Evolutionary conservation across 2,329 filamentous ascomycete species (phyloP), one percentile per base, ranked within the genome.

Genomic region (Colletotrichum cereale): DNA sequence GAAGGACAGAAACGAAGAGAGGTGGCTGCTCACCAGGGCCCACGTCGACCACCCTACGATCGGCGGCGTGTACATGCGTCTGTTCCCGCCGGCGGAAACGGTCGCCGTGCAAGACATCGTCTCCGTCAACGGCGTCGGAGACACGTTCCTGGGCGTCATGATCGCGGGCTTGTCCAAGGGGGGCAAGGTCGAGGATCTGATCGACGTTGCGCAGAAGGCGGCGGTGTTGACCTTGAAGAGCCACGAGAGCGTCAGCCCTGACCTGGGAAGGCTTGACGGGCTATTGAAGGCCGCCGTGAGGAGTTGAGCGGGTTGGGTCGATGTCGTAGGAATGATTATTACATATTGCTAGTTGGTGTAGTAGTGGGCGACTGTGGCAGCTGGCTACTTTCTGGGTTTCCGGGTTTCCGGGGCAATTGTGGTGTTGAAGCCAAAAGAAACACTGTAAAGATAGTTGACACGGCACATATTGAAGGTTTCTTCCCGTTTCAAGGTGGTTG

Each of bases 81-180:
- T 89, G 26, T 93, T 94, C 79, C 89, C 93, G 0, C 85, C 92
- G 0, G 88, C 88, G 0, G 90, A 93, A 78, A 82, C 84, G 21
- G 86, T 97, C 0, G 26, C 85, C 11, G 48, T 62, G 1, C 82
- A 87, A 26, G 90, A 96, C 34, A 86, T 97, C 1, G 90, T 96
- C 1, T 97, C 94, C 57, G 96, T 98, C 12, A 98, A 98, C 79
- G 96, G 96, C 0, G 95, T 94, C 2, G 96, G 96, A 0, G 96
- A 99, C 81, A 98, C 96, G 0, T 95, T 98, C 79, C 85, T 97
- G 11, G 96, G 96, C 0, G 92, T 95, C 18, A 76, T 98, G 67
- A 84, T 97, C n/a, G 92, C 94, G 1, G 94, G 93, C 0, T 79
- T 98, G 74, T 90, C 91, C 0, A 88, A 86, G 76, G 87, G 87